Conservation (phyloP, 73 alveolate genomes). For the Diophrys sp. region DNA sequence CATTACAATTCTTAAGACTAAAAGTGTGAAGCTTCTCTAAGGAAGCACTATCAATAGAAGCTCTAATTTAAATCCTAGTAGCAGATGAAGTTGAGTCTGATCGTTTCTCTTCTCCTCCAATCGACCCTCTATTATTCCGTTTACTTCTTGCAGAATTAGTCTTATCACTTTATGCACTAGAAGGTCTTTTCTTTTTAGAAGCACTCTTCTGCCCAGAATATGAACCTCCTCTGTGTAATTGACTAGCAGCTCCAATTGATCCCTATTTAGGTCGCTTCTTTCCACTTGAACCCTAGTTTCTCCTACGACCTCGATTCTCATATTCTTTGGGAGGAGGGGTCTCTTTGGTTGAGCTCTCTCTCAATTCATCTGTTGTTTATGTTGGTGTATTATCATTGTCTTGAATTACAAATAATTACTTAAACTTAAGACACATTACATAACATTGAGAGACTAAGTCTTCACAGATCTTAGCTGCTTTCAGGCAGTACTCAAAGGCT, state of each 20-base stretch:
- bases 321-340: not conserved
- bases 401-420: not conserved
- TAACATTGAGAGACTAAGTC: slow-evolving; percentile 2
- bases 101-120: too few relatives aligned
- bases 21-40: too few relatives aligned
- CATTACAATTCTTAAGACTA: too few relatives aligned
- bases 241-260: not conserved
- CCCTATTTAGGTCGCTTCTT: not conserved
- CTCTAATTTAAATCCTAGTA: too few relatives aligned
- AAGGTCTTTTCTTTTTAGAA: not conserved
- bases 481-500: slow-evolving; percentile 33
- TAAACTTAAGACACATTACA: slow-evolving; percentile 1
- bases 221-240: not conserved
- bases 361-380: not conserved
- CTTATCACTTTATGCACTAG: not conserved
- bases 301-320: not conserved
- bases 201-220: not conserved
- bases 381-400: too few relatives aligned
- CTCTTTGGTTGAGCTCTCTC: not conserved
- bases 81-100: too few relatives aligned
- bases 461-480: slow-evolving; percentile 19
- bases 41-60: too few relatives aligned
- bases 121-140: not conserved
- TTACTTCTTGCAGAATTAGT: not conserved
- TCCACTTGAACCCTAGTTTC: not conserved